Conservation (phyloP, 805 yeast species). For the Cyberlindnera mississippiensis region DNA sequence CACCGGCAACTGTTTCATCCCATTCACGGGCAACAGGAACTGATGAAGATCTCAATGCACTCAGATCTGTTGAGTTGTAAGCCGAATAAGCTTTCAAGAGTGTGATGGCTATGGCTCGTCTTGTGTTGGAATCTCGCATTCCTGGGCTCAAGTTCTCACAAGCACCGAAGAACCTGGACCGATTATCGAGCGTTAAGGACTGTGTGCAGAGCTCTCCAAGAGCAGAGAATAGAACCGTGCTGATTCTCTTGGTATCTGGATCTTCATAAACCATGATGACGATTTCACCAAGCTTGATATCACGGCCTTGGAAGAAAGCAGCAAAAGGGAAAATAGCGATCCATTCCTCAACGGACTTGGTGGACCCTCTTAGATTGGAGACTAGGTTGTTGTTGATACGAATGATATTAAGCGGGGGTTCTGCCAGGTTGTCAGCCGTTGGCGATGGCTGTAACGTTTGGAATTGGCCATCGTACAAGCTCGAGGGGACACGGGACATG, state of each 20-base stretch:
- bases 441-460: constrained; percentile 7
- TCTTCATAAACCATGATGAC: constrained; percentile 49
- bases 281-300: constrained; percentile 41
- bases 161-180: constrained; percentile 76
- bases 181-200: constrained; percentile 50
- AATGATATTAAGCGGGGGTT: constrained; percentile 23
- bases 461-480: constrained; percentile 24
- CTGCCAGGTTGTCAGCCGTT: constrained; percentile 6
- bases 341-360: constrained; percentile 35
- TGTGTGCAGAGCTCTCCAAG: constrained; percentile 64
- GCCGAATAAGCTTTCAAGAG: constrained; percentile 62
- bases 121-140: constrained; percentile 51
- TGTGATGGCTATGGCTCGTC: constrained; percentile 75
- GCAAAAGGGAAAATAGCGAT: constrained; percentile 40
- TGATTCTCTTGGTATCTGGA: constrained; percentile 40
- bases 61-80: constrained; percentile 33
- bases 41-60: constrained; percentile 12
- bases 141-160: constrained; percentile 58
- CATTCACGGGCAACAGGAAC: constrained; percentile 32
- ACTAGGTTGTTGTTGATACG: constrained; percentile 21
- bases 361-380: constrained; percentile 15
- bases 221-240: constrained; percentile 53
- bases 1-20: constrained; percentile 88
- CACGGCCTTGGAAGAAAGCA: constrained; percentile 51
- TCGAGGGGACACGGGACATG: constrained; percentile 23